Base-by-base conservation (phyloP, 2,329 filamentous ascomycete species). In the Colletotrichum limetticola region DNA sequence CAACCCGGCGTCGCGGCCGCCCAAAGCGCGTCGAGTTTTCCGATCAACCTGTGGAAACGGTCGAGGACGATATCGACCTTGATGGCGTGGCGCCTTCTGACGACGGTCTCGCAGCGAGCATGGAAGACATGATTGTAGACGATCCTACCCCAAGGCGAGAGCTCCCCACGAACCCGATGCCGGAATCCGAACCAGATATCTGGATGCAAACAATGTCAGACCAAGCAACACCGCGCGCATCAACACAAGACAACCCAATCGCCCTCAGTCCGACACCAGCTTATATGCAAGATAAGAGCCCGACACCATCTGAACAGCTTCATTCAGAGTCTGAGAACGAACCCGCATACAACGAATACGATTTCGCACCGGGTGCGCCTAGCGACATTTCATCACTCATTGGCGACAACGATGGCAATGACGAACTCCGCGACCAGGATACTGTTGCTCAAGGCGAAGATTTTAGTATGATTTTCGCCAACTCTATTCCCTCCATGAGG, bases 381-480 rank as follows among this genome's bases (percentile, higher is more conserved):
- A 74, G 66, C 32, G 63, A 73, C 30, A 64, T 72, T 12, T 74
- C 73, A 7, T 74, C 73, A 32, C 57, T 66, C 4, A 26, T 70
- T 28, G 58, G 66, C 24, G 62, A 79, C 71, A 24, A 76, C 71
- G 42, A 76, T 67, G 57, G 76, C 75, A 52, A 68, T 32, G 68
- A 76, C 63, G 61, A 78, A 75, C n/a, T 68, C 63, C 53, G 74
- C 66, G 57, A 82, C 22, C 49, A 83, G 37, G 82, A 88, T 62
- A 87, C 83, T 0, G 83, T 87, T 59, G 83, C 83, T 4, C 83
- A 87, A n/a, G 85, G 82, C 19, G 88, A 90, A 72, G 86, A 87
- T 52, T 90, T 90, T 74, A 90, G 88, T 77, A 90, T 90, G 87
- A 90, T 90, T 68, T 87, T 88, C 37, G 84, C 89, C 72, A 85